Conservation (phyloP, 2,329 filamentous ascomycete genomes). For the Colletotrichum sp. region DNA sequence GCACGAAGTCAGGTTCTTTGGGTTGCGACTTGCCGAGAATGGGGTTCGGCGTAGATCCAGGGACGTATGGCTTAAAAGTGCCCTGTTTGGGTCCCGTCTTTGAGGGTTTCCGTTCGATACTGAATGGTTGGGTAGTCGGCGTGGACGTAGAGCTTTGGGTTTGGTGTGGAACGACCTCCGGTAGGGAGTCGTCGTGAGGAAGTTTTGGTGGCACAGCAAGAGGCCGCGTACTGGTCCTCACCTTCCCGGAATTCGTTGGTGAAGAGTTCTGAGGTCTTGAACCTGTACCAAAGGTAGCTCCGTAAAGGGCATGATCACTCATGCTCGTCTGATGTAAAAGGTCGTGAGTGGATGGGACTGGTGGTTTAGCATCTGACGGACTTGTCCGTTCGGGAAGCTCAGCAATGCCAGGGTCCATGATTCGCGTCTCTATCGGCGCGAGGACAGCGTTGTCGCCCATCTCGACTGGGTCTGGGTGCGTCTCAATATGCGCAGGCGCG, state of each 20-base stretch:
- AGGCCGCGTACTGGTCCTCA: neutral
- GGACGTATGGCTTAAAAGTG: conserved; percentile 20
- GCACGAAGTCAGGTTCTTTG: neutral
- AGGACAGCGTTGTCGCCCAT: conserved; percentile 44
- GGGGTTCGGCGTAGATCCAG: neutral
- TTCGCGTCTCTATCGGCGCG: conserved; percentile 38
- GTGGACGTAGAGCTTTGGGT: neutral
- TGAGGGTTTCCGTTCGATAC: conserved; percentile 18
- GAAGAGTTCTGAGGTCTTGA: conserved; percentile 12
- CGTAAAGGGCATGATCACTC: conserved; percentile 11
- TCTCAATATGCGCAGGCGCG: conserved; percentile 43
- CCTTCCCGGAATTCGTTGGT: neutral
- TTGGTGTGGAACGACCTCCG: neutral
- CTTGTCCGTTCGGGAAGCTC: conserved; percentile 44
- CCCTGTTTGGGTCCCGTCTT: neutral
- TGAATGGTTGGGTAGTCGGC: neutral
- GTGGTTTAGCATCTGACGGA: conserved; percentile 29
- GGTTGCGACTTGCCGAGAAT: neutral
- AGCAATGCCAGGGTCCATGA: conserved; percentile 30
- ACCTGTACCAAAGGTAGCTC: conserved; percentile 20
- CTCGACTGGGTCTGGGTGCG: conserved; percentile 50
- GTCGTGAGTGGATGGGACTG: neutral
- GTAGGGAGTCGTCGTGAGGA: neutral
- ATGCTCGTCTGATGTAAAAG: conserved; percentile 21
- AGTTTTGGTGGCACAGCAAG: neutral